Evolutionary conservation across 2,329 filamentous ascomycete genomes (phyloP).

Genomic region (Colletotrichum neosansevieriae): DNA sequence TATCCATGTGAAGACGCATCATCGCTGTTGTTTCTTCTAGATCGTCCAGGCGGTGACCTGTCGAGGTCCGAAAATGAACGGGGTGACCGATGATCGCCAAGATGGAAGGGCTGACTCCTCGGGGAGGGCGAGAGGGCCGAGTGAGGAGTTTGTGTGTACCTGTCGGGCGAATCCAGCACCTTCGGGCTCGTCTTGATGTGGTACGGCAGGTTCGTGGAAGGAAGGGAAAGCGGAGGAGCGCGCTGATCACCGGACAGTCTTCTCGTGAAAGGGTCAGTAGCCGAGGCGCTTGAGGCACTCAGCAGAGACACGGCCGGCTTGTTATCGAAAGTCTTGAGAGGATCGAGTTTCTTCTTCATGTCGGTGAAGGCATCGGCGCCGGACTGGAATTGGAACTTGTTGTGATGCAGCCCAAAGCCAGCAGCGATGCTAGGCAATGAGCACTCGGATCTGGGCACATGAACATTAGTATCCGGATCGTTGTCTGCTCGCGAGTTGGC

Average conservation of each 20-base stretch:
- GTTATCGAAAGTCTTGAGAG: constrained; percentile 58
- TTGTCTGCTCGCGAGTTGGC: too few relatives aligned
- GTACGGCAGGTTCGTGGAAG: constrained; percentile 47
- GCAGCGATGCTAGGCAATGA: constrained; percentile 51
- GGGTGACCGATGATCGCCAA: constrained; percentile 58
- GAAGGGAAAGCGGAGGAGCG: constrained; percentile 60
- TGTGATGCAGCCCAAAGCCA: constrained; percentile 64
- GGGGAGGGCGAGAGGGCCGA: constrained; percentile 60
- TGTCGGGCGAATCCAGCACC: constrained; percentile 58
- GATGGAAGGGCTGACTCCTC: constrained; percentile 56
- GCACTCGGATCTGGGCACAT: constrained; percentile 53
- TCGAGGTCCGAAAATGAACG: constrained; percentile 59
- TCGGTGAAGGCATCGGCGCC: constrained; percentile 62
- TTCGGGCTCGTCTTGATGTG: constrained; percentile 51
- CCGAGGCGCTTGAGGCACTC: constrained; percentile 50
- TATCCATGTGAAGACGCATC: constrained; percentile 63
- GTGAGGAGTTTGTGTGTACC: constrained; percentile 60
- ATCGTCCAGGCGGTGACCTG: constrained; percentile 59
- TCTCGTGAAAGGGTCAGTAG: constrained; percentile 53
- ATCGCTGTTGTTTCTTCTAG: constrained; percentile 62
- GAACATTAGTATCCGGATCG: not conserved
- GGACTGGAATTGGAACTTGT: constrained; percentile 61
- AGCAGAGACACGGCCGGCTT: constrained; percentile 57
- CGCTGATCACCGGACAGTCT: constrained; percentile 54
- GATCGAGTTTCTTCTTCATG: constrained; percentile 68